phyloP scores from a whole-genome alignment of 139 green algal genomes.

The Choricystis sp. region DNA sequence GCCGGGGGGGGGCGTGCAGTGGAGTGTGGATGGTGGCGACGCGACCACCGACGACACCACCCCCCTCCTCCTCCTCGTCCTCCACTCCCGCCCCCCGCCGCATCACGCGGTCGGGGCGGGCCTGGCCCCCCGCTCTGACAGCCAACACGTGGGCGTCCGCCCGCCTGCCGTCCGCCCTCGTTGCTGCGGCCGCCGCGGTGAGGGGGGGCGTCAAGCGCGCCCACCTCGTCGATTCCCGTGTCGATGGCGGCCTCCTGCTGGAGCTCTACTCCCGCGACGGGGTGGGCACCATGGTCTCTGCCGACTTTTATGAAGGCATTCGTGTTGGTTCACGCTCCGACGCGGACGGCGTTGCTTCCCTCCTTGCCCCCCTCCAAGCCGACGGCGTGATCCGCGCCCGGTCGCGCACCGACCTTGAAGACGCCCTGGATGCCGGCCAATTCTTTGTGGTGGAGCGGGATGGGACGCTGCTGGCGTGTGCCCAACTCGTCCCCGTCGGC shows the following conservation, averaged over 20 bases:
- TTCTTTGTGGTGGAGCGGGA: slow-evolving; percentile 40
- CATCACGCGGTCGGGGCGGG: not conserved
- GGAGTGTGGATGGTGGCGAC: not conserved
- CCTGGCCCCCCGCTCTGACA: slow-evolving; percentile 14
- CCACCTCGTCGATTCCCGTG: slow-evolving; percentile 57
- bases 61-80: not conserved
- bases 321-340: slow-evolving; percentile 44
- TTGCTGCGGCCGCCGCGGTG: slow-evolving; percentile 26
- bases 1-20: not conserved
- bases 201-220: slow-evolving; percentile 47
- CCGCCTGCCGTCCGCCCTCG: slow-evolving; percentile 17
- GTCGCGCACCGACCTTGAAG: slow-evolving; percentile 8
- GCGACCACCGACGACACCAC: not conserved
- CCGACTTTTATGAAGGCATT: slow-evolving; percentile 89
- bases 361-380: slow-evolving; percentile 35
- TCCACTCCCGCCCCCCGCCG: not conserved
- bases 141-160: slow-evolving; percentile 31
- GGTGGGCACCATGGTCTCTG: slow-evolving; percentile 79
- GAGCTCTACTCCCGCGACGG: slow-evolving; percentile 94
- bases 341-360: slow-evolving; percentile 24
- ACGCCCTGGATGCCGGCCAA: slow-evolving; percentile 17
- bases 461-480: slow-evolving; percentile 58
- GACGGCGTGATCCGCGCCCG: slow-evolving; percentile 24
- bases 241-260: slow-evolving; percentile 67
- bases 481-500: slow-evolving; percentile 47